Evolutionary conservation across 2,329 filamentous ascomycete genomes (phyloP).

Genomic region (Parastagonospora avenae): DNA sequence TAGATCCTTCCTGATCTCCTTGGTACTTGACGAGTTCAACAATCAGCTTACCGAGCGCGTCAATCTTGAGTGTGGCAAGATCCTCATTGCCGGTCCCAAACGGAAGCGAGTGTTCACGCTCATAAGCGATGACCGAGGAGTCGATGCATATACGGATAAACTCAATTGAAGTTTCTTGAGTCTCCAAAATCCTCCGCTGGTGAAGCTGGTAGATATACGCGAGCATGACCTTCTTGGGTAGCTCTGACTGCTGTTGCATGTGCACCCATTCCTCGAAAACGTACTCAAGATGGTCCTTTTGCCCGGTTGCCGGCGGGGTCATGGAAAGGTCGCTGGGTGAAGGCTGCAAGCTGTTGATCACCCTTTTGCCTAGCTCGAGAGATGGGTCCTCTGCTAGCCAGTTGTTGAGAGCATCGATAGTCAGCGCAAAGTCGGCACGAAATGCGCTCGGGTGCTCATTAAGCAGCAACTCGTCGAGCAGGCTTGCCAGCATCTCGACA

Average conservation of each 20-base stretch:
- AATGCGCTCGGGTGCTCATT: conserved; percentile 78
- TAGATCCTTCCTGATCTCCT: conserved; percentile 62
- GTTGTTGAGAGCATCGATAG: conserved; percentile 77
- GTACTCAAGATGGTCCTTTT: conserved; percentile 87
- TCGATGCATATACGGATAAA: conserved; percentile 86
- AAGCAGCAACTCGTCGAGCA: conserved; percentile 79
- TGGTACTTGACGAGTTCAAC: conserved; percentile 76
- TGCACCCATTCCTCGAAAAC: conserved; percentile 95
- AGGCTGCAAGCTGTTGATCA: conserved; percentile 70
- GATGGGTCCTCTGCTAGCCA: conserved; percentile 79
- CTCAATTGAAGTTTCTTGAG: conserved; percentile 74
- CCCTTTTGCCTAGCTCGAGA: conserved; percentile 68
- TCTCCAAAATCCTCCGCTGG: conserved; percentile 71
- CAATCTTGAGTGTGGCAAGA: conserved; percentile 68
- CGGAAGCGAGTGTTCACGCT: conserved; percentile 67
- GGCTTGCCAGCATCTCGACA: conserved; percentile 77
- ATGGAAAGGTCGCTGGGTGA: conserved; percentile 59
- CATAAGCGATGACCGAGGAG: conserved; percentile 76
- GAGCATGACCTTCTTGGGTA: conserved; percentile 71
- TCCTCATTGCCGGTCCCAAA: conserved; percentile 62
- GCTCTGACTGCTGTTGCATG: conserved; percentile 72
- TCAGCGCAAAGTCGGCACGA: conserved; percentile 83
- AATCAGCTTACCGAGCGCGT: conserved; percentile 83
- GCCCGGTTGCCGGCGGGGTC: conserved; percentile 63
- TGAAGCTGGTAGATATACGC: conserved; percentile 88